A percentile compares a stretch with the other conserved stretches of the same genome.
Conservation (phyloP, 768 basidiomycete species). For the Gelatoporia subvermispora region DNA sequence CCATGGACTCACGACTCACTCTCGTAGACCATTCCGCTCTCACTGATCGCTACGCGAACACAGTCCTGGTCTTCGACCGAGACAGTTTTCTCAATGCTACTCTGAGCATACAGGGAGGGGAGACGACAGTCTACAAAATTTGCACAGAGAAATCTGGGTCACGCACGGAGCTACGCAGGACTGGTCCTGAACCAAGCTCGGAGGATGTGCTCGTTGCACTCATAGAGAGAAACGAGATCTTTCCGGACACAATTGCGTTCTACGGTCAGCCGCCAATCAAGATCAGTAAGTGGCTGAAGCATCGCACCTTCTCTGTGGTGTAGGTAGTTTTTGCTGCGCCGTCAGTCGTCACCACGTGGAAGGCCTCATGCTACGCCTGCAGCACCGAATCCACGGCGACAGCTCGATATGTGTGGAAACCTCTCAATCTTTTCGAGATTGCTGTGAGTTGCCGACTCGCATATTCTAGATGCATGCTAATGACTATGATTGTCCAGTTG, state of each 20-base stretch:
- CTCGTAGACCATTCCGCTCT: constrained; percentile 2
- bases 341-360: neutral
- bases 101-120: neutral
- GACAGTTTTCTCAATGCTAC: constrained; percentile 4
- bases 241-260: constrained; percentile 2
- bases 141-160: neutral
- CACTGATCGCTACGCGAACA: constrained; percentile 3
- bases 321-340: neutral
- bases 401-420: constrained; percentile 4
- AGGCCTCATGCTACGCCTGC: neutral
- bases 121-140: neutral
- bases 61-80: constrained; percentile 1
- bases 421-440: neutral
- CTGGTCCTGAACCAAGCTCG: neutral
- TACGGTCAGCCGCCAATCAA: neutral
- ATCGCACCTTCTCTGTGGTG: neutral
- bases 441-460: neutral
- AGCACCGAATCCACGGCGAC: neutral
- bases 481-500: neutral
- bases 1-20: constrained; percentile 4
- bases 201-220: neutral
- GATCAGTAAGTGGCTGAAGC: constrained; percentile 2
- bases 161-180: neutral
- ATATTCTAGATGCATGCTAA: no score
- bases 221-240: constrained; percentile 3